Conservation (phyloP, 306 rosid species). For the Cyclanthera cordifolia region DNA sequence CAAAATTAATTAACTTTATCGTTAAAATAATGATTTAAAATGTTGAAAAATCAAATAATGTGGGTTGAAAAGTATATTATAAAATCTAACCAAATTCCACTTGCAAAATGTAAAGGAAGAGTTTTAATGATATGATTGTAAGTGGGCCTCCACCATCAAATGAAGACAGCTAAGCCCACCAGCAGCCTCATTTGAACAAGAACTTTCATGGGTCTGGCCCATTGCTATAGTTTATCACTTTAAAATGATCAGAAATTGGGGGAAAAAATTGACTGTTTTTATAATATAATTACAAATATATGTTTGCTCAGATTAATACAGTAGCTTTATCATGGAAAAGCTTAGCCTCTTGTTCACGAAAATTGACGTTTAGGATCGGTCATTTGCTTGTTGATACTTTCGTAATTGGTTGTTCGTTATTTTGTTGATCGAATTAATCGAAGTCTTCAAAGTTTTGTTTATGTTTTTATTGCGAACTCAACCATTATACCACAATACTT, state of each 20-base stretch:
- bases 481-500: too few relatives aligned
- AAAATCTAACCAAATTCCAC: background rate
- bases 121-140: background rate
- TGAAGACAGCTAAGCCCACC: background rate
- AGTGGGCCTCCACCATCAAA: conserved; percentile 10
- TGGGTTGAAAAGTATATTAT: background rate
- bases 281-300: background rate
- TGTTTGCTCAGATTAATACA: background rate
- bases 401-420: too few relatives aligned
- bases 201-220: background rate
- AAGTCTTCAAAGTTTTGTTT: too few relatives aligned
- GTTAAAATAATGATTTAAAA: background rate
- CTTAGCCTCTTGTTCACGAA: too few relatives aligned
- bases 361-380: too few relatives aligned
- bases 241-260: background rate
- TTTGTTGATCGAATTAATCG: too few relatives aligned
- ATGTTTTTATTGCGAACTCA: too few relatives aligned
- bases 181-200: background rate
- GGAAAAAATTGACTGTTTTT: background rate
- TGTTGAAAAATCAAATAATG: background rate
- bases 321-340: too few relatives aligned
- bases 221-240: background rate
- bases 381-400: too few relatives aligned
- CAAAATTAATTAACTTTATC: too few relatives aligned
- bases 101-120: background rate